A percentile compares a stretch with the other conserved stretches of the same genome.
phyloP scores from a whole-genome alignment of 306 rosid genomes.

The Lotus japonicus region DNA sequence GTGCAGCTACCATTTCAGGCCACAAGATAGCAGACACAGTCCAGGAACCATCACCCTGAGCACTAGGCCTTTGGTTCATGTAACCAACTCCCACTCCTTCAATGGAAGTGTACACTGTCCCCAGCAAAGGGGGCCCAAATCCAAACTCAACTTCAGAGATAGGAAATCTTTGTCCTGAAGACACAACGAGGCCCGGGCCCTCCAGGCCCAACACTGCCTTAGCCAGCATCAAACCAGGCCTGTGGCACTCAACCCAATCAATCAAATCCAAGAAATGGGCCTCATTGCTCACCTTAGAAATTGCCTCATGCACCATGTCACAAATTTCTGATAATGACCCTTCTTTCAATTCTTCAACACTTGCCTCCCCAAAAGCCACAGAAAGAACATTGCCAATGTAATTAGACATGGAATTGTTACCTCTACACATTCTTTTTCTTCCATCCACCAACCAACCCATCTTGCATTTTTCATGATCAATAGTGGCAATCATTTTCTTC shows the following conservation, averaged over 20 bases:
- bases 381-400: constrained; percentile 79
- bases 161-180: constrained; percentile 71
- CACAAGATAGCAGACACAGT: constrained; percentile 79
- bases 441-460: constrained; percentile 95
- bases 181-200: constrained; percentile 39
- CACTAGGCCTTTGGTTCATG: constrained; percentile 82
- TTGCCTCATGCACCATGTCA: constrained; percentile 48
- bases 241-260: constrained; percentile 75
- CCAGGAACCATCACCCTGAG: constrained; percentile 73
- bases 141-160: constrained; percentile 71
- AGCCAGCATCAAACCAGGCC: constrained; percentile 78
- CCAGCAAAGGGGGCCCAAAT: constrained; percentile 69
- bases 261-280: constrained; percentile 74
- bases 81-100: constrained; percentile 69
- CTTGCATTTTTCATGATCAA: constrained; percentile 47
- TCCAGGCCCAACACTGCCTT: constrained; percentile 52
- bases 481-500: constrained; percentile 48
- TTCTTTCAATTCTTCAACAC: constrained; percentile 39
- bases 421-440: constrained; percentile 33
- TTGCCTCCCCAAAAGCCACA: constrained; percentile 61
- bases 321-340: constrained; percentile 44
- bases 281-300: constrained; percentile 53
- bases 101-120: constrained; percentile 61
- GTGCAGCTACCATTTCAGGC: constrained; percentile 64
- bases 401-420: constrained; percentile 43